These are phyloP conservation scores for Aspergillus oerlinghausenensis DNA, from an alignment of 2,329 filamentous ascomycete genomes.

Conservation along the genomic window DNA sequence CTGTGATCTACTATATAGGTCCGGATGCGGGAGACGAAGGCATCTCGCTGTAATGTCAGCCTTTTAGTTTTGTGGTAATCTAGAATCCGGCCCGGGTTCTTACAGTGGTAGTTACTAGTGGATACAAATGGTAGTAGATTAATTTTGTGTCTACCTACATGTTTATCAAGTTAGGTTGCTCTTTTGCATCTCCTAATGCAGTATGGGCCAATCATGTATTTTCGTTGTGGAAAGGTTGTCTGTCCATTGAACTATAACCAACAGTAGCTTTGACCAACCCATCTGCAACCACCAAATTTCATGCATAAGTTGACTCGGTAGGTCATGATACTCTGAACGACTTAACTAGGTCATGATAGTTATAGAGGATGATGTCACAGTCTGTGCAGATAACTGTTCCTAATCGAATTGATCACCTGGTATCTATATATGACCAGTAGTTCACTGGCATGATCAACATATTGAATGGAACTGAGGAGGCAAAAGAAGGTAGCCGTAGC, in stretches of 20 bases:
- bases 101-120: too few species aligned
- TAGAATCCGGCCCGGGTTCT: too few species aligned
- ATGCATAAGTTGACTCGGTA: not conserved
- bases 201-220: not conserved
- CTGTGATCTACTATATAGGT: too few species aligned
- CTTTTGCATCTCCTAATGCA: not conserved
- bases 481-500: too few species aligned
- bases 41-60: too few species aligned
- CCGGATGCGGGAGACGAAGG: too few species aligned
- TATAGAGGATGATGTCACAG: not conserved
- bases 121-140: too few species aligned
- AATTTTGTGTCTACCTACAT: too few species aligned
- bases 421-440: not conserved
- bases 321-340: too few species aligned
- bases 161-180: not conserved
- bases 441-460: too few species aligned
- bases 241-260: not conserved
- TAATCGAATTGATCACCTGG: not conserved
- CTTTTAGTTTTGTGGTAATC: too few species aligned
- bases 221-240: not conserved
- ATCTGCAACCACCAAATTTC: not conserved
- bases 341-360: not conserved
- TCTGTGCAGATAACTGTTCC: not conserved
- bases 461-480: too few species aligned
- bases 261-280: not conserved